Evolutionary conservation across 2,329 filamentous ascomycete genomes (phyloP).

Genomic region (Lasiodiplodia theobromae): DNA sequence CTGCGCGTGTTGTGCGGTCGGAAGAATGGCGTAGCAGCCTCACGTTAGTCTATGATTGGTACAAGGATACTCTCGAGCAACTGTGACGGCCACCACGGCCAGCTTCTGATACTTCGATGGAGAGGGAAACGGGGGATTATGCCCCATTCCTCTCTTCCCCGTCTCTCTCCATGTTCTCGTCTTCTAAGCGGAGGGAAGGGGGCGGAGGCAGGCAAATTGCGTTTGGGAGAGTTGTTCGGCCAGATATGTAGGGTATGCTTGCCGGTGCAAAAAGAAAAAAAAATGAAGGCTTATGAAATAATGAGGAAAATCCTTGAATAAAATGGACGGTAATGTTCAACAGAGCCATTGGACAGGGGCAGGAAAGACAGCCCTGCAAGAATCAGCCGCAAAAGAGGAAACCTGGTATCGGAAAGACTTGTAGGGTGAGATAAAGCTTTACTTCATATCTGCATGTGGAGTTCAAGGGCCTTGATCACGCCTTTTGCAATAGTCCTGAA

Average conservation of each 20-base stretch:
- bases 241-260: too few relatives aligned
- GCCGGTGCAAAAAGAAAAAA: slow-evolving; percentile 37
- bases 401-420: slow-evolving; percentile 4
- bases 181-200: slow-evolving; percentile 35
- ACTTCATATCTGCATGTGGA: too few relatives aligned
- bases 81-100: slow-evolving; percentile 43
- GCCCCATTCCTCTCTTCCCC: slow-evolving; percentile 34
- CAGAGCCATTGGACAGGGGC: too few relatives aligned
- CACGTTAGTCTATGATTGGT: slow-evolving; percentile 39
- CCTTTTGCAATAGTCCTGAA: too few relatives aligned
- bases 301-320: slow-evolving; percentile 42
- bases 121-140: slow-evolving; percentile 39
- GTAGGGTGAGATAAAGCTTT: slow-evolving; percentile 10
- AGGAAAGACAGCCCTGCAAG: slow-evolving; percentile 28
- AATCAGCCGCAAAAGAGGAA: slow-evolving; percentile 12
- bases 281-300: slow-evolving; percentile 41
- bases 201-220: too few relatives aligned
- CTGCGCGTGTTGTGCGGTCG: slow-evolving; percentile 33
- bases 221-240: slow-evolving; percentile 37
- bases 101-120: slow-evolving; percentile 30
- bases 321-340: slow-evolving; percentile 43
- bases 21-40: slow-evolving; percentile 45
- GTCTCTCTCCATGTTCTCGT: too few relatives aligned
- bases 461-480: too few relatives aligned
- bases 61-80: slow-evolving; percentile 48